These are phyloP conservation scores for Xylariaceae sp. DNA, from an alignment of 2,329 filamentous ascomycete genomes.

Conservation along the genomic window DNA sequence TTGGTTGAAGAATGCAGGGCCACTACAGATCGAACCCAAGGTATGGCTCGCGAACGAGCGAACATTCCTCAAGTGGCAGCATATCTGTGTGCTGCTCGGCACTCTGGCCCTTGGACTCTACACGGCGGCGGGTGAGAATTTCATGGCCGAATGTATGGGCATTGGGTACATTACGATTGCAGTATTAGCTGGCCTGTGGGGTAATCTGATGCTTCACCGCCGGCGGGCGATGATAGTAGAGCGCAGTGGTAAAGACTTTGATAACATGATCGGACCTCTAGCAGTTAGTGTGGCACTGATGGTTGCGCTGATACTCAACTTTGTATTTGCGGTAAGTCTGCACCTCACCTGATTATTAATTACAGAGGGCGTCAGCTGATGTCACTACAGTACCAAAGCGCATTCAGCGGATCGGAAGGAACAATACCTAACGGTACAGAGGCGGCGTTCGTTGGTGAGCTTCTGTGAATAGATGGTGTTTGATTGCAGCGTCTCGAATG, in stretches of 20 bases:
- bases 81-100: constrained; percentile 87
- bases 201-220: constrained; percentile 80
- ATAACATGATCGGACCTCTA: constrained; percentile 84
- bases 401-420: constrained; percentile 35
- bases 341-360: neutral
- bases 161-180: constrained; percentile 83
- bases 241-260: constrained; percentile 90
- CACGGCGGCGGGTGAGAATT: constrained; percentile 83
- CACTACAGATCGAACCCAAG: constrained; percentile 93
- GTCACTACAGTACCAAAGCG: constrained; percentile 45
- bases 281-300: constrained; percentile 82
- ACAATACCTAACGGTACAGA: constrained; percentile 32
- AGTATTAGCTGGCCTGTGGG: constrained; percentile 84
- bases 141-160: constrained; percentile 79
- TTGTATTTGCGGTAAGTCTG: constrained; percentile 77
- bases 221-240: constrained; percentile 80
- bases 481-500: neutral
- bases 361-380: constrained; percentile 29
- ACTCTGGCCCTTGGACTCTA: constrained; percentile 84
- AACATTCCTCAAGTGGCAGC: constrained; percentile 98
- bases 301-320: constrained; percentile 82
- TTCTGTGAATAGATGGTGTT: constrained; percentile 29
- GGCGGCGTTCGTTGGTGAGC: constrained; percentile 33
- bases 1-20: constrained; percentile 95
- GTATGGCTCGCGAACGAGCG: constrained; percentile 99